Percentiles rank a stretch among this genome's conserved stretches.
Conservation (phyloP, 2,329 filamentous ascomycete species). For the Clonostachys chloroleuca region DNA sequence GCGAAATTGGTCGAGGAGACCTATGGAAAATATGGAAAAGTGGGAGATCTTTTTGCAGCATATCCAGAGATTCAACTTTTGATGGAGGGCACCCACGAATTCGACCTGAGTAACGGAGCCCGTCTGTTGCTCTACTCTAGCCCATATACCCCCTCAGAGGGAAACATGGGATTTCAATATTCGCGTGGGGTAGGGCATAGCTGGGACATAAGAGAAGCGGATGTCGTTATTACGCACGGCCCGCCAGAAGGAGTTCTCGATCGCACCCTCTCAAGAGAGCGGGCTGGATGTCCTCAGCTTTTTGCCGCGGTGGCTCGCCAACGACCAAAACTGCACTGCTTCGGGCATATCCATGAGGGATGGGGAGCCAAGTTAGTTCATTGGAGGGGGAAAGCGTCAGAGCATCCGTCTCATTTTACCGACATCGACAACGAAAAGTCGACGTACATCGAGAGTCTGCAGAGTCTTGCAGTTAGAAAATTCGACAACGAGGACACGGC, state of each 20-base stretch:
- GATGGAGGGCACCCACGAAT: slow-evolving; percentile 32
- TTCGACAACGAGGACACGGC: neutral
- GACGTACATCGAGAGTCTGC: slow-evolving; percentile 24
- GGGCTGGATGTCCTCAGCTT: slow-evolving; percentile 20
- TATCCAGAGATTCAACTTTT: slow-evolving; percentile 23
- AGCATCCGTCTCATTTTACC: slow-evolving; percentile 33
- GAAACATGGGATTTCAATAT: slow-evolving; percentile 41
- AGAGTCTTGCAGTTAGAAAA: neutral
- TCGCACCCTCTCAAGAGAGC: slow-evolving; percentile 15
- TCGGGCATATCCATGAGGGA: slow-evolving; percentile 23
- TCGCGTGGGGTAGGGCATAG: slow-evolving; percentile 10
- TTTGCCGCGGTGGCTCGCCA: slow-evolving; percentile 18
- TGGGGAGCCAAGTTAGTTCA: slow-evolving; percentile 36
- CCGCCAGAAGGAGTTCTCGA: slow-evolving; percentile 36
- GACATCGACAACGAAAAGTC: slow-evolving; percentile 42
- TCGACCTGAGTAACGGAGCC: slow-evolving; percentile 33
- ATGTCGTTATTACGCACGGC: slow-evolving; percentile 27
- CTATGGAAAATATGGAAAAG: slow-evolving; percentile 31
- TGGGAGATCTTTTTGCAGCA: slow-evolving; percentile 22
- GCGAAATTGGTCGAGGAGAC: slow-evolving; percentile 3
- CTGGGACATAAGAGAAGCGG: slow-evolving; percentile 14
- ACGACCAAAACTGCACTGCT: slow-evolving; percentile 26
- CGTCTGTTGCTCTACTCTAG: slow-evolving; percentile 36
- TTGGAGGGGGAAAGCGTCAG: slow-evolving; percentile 30
- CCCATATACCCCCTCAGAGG: slow-evolving; percentile 33